Conservation (phyloP, 148 eudicot species). For the Camellia japonica region DNA sequence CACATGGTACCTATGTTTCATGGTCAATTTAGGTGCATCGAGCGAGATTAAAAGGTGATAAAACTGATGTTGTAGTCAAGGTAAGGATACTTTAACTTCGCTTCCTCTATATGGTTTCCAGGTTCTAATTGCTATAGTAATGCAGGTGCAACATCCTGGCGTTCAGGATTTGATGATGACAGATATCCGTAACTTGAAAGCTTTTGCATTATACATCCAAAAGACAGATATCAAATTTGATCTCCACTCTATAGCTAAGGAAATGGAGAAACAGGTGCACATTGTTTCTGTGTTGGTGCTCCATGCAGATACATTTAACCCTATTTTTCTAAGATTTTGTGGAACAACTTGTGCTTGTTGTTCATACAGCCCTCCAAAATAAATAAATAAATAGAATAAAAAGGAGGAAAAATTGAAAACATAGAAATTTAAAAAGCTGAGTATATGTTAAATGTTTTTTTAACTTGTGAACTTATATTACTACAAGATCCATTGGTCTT, state of each 20-base stretch:
- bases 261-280: slow-evolving; percentile 93
- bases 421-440: neutral
- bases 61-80: slow-evolving; percentile 30
- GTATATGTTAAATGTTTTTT: neutral
- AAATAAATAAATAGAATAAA: neutral
- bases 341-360: neutral
- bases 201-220: slow-evolving; percentile 89
- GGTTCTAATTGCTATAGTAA: slow-evolving; percentile 20
- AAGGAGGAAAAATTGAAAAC: neutral
- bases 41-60: slow-evolving; percentile 72
- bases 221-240: slow-evolving; percentile 96
- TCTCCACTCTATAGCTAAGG: slow-evolving; percentile 83
- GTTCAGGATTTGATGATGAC: slow-evolving; percentile 97
- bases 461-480: neutral
- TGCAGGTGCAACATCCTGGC: slow-evolving; percentile 98
- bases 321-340: neutral
- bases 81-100: slow-evolving; percentile 12
- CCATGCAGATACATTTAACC: neutral
- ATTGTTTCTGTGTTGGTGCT: neutral
- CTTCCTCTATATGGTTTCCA: slow-evolving; percentile 5
- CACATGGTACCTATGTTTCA: slow-evolving; percentile 12
- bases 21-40: slow-evolving; percentile 68
- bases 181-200: slow-evolving; percentile 89
- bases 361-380: neutral
- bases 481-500: neutral